Base-by-base conservation (phyloP, 2,329 filamentous ascomycete species). In the Colletotrichum tropicale region DNA sequence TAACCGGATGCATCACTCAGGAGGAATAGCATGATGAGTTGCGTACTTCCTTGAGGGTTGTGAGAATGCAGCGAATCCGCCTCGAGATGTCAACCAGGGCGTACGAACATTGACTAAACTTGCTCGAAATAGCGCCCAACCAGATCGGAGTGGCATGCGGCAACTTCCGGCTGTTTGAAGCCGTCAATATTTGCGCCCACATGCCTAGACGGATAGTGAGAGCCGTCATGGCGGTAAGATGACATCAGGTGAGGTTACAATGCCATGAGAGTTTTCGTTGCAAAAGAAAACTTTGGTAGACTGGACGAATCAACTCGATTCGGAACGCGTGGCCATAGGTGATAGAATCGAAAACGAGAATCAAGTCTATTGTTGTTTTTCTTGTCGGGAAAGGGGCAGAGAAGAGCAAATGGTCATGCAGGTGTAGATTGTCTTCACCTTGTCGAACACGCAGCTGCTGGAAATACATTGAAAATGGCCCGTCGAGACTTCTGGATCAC, bases 221-320 rank as follows among this genome's bases (percentile, higher is more conserved):
- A 5, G n/a, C 43, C 43, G 43, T 21, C 43, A 3, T 1, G 6
- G n/a, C 0, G 10, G n/a, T 13, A 13, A 13, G 6, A 13, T 52
- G 43, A 21, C n/a, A 52, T 0, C 10, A 21, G 10, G 0, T 52
- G n/a, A 52, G 10, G n/a, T 21, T 13, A 24, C 43, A 52, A 52
- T 24, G 43, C 10, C 3, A 52, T 21, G 10, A 21, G 2, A 13
- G 12, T 5, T 13, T 52, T 1, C 10, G 43, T 13, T 52, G 43
- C n/a, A 52, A 21, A 13, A 24, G n/a, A 0, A 13, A 52, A 52
- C 3, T 0, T 52, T 1, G 1, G 43, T 52, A 21, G 2, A 0
- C 6, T 52, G n/a, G n/a, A 13, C 10, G n/a, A 21, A 21, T 21
- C 6, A 52, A 21, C 8, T 21, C 0, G 0, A 13, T 1, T 52